These are phyloP conservation scores for Yarrowia sp. DNA, from an alignment of 805 yeast genomes.

Conservation along the genomic window DNA sequence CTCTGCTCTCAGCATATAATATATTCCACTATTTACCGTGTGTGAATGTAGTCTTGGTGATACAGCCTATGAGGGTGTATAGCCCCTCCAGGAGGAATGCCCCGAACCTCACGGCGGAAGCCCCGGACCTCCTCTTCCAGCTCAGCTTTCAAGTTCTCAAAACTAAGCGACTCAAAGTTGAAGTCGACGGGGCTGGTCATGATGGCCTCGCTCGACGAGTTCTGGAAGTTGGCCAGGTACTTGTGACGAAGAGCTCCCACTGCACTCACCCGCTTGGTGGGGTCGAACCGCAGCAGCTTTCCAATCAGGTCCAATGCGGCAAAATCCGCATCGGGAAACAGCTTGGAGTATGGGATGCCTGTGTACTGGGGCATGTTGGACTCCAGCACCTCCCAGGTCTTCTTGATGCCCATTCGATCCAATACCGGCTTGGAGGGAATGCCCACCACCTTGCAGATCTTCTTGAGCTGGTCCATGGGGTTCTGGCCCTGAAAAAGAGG, in stretches of 20 bases:
- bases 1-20: not conserved
- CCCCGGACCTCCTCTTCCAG: conserved; percentile 41
- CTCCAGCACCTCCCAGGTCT: conserved; percentile 27
- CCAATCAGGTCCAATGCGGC: conserved; percentile 61
- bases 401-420: conserved; percentile 34
- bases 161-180: conserved; percentile 61
- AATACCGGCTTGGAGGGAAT: conserved; percentile 57
- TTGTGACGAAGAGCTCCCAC: conserved; percentile 64
- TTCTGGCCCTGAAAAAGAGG: conserved; percentile 83
- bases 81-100: conserved; percentile 23
- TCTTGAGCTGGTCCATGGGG: conserved; percentile 71
- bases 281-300: conserved; percentile 69
- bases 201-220: conserved; percentile 61
- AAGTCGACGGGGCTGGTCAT: conserved; percentile 65
- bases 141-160: conserved; percentile 32
- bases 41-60: conserved; percentile 32
- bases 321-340: conserved; percentile 68
- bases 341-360: conserved; percentile 42
- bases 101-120: conserved; percentile 42
- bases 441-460: conserved; percentile 74
- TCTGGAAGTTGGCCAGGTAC: conserved; percentile 58
- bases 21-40: conserved; percentile 30
- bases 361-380: conserved; percentile 33
- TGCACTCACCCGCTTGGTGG: conserved; percentile 61
- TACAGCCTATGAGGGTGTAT: conserved; percentile 15